Evolutionary conservation across 2,329 filamentous ascomycete species (phyloP), one percentile per base, ranked within the genome.

Genomic region (Paecilomyces niveus): DNA sequence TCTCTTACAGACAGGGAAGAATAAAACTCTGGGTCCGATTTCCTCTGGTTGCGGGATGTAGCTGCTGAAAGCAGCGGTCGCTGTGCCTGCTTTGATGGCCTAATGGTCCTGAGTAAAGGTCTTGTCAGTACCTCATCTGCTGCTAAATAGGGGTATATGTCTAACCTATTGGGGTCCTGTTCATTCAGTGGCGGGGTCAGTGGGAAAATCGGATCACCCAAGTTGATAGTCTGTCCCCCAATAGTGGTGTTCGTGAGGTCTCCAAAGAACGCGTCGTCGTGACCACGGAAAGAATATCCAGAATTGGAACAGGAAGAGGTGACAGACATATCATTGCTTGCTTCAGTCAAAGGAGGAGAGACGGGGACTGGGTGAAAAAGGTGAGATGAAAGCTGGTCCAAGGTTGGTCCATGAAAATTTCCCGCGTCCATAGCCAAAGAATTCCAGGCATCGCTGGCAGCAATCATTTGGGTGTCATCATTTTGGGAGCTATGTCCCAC

Each of bases 291-390:
- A 35, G 72, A 65, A 61, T 74, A 77, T 62, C 71, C 70, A 35
- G 71, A 59, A 57, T 75, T 68, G 21, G 74, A 74, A 60, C 72
- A 75, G 55, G 73, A 68, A 53, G 74, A 75, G 60, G 72, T 71
- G 57, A 74, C 69, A 62, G 74, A 71, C 58, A 74, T 62, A 61
- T 76, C 73, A 70, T 75, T 72, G 62, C 71, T 74, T 39, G 71
- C 70, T 61, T 77, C 75, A 15, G 74, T 76, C 64, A 76, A 62
- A 31, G 75, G 74, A 54, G 75, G 75, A 57, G 74, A 76, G 57
- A 75, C 72, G 21, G 75, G 74, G 24, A 72, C 67, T n/a, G 72
- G 65, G 61, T 70, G 69, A 61, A 74, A 74, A 58, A 74, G 62
- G 60, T 66, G 67, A 29, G 72, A 66, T 32, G 68, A 66, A 53